phyloP scores from a whole-genome alignment of 441 rosid species.

The Gossypium davidsonii region DNA sequence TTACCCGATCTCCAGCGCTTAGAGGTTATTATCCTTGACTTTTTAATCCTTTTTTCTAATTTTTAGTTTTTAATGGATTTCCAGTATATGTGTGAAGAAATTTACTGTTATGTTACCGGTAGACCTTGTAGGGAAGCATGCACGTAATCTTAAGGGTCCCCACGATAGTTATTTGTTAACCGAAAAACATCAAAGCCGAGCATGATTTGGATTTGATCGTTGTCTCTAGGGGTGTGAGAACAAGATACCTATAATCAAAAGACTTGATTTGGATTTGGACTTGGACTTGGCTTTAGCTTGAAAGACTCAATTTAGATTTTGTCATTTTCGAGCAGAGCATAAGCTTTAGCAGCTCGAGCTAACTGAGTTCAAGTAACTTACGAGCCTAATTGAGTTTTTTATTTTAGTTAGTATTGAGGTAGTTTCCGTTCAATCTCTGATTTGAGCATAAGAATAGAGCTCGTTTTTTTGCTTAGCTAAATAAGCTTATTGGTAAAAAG shows the following conservation, averaged over 20 bases:
- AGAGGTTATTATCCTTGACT: conserved; percentile 48
- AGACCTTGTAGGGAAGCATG: neutral
- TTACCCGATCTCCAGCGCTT: conserved; percentile 79
- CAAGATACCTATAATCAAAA: neutral
- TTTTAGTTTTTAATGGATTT: neutral
- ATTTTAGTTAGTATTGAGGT: neutral
- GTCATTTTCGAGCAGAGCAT: neutral
- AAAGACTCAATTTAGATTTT: neutral
- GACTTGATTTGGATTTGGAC: neutral
- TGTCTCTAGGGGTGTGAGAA: neutral
- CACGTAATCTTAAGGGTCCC: conserved; percentile 8
- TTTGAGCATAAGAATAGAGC: neutral
- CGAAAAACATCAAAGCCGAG: neutral
- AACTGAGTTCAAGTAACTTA: neutral
- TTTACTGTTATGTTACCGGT: neutral
- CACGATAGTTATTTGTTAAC: neutral
- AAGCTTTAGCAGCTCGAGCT: neutral
- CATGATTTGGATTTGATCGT: neutral
- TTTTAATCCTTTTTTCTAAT: neutral
- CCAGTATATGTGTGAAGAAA: neutral
- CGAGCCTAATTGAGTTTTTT: neutral
- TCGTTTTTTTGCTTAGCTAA: neutral
- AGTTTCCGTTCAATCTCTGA: neutral
- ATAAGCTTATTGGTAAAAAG: neutral
- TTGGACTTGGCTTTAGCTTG: too few relatives aligned